Conservation (phyloP, 768 basidiomycete genomes). For the Porpolomopsis calyptriformis region DNA sequence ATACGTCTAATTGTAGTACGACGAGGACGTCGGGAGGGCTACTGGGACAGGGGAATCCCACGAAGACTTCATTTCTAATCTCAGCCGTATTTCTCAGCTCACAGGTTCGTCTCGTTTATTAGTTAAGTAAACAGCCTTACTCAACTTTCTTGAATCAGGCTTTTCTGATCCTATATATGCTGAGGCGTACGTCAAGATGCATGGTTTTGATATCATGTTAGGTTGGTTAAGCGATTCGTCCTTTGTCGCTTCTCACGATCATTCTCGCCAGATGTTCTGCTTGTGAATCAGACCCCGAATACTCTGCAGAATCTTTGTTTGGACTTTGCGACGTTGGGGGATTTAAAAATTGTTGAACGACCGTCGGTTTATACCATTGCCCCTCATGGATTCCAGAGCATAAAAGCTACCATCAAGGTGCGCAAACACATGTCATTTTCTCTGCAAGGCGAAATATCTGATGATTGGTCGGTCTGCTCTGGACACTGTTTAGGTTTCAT, state of each 20-base stretch:
- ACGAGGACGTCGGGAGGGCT: slow-evolving; percentile 78
- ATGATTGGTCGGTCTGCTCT: no score
- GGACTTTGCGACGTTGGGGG: slow-evolving; percentile 95
- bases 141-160: slow-evolving; percentile 32
- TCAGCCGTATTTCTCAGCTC: slow-evolving; percentile 86
- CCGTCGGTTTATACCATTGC: slow-evolving; percentile 88
- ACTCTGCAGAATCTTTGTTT: slow-evolving; percentile 94
- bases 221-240: slow-evolving; percentile 34
- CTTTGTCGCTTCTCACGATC: neutral
- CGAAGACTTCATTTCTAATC: slow-evolving; percentile 91
- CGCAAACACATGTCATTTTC: neutral
- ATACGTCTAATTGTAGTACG: slow-evolving; percentile 45
- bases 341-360: slow-evolving; percentile 94
- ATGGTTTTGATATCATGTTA: slow-evolving; percentile 92
- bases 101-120: slow-evolving; percentile 56
- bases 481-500: slow-evolving; percentile 80
- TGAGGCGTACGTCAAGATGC: slow-evolving; percentile 95
- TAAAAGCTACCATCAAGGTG: slow-evolving; percentile 95
- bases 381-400: slow-evolving; percentile 95
- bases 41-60: slow-evolving; percentile 76
- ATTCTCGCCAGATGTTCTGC: slow-evolving; percentile 61
- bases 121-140: neutral
- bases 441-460: neutral
- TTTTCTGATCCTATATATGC: slow-evolving; percentile 99
- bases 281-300: slow-evolving; percentile 91